Conservation (phyloP, 2,329 filamentous ascomycete genomes). For the Colletotrichum sp. region DNA sequence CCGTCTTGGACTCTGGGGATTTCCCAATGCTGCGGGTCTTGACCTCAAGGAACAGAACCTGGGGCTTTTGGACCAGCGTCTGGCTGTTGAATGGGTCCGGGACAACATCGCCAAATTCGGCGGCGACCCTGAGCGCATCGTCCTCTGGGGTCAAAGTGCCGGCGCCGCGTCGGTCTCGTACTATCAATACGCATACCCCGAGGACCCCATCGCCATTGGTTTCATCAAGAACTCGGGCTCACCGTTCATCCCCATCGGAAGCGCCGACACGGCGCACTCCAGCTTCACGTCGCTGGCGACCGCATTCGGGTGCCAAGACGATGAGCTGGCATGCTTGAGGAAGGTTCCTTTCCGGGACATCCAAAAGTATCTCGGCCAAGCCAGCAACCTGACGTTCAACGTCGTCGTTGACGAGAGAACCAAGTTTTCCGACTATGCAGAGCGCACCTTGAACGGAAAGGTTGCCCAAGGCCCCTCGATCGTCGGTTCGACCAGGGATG, state of each 20-base stretch:
- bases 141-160: slow-evolving; percentile 31
- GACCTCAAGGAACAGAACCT: slow-evolving; percentile 39
- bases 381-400: not conserved
- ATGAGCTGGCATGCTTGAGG: not conserved
- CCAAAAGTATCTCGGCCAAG: not conserved
- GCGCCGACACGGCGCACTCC: not conserved
- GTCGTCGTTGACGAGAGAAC: not conserved
- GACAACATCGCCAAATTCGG: slow-evolving; percentile 56
- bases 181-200: slow-evolving; percentile 52
- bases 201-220: slow-evolving; percentile 53
- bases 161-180: slow-evolving; percentile 41
- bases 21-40: slow-evolving; percentile 33
- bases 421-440: not conserved
- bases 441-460: not conserved
- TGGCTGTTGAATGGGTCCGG: slow-evolving; percentile 55
- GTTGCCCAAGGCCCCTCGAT: not conserved
- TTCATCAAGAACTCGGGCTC: slow-evolving; percentile 36
- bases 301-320: not conserved
- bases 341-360: not conserved
- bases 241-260: not conserved
- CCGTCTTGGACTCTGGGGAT: slow-evolving; percentile 46
- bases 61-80: slow-evolving; percentile 57
- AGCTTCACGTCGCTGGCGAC: not conserved
- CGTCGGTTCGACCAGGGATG: not conserved
- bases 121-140: slow-evolving; percentile 50